Evolutionary conservation across 129 eudicot species (phyloP).

Genomic region (Chrysanthemum lavandulifolium): DNA sequence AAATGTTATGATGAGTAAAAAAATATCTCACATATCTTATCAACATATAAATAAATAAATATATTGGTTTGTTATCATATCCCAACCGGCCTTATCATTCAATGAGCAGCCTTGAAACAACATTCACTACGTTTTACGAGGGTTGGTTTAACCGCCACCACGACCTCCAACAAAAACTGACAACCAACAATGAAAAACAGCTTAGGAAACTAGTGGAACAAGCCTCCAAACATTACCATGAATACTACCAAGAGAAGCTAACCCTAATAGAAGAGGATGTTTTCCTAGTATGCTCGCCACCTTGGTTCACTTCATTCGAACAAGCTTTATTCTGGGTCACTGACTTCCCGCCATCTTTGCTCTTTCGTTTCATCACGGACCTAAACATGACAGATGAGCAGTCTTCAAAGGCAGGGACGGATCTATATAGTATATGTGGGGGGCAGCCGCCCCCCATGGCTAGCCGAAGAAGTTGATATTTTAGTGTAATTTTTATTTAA

Average conservation of each 20-base stretch:
- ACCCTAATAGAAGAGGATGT: slow-evolving; percentile 28
- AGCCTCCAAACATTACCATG: slow-evolving; percentile 32
- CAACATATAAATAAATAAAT: not conserved
- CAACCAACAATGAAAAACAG: slow-evolving; percentile 5
- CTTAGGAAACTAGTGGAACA: slow-evolving; percentile 20
- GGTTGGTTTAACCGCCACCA: slow-evolving; percentile 39
- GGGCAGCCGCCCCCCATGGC: no score
- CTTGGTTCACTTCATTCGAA: slow-evolving; percentile 57
- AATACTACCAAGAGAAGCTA: slow-evolving; percentile 32
- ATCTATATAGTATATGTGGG: no score
- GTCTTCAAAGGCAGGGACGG: not conserved
- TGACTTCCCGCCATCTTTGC: slow-evolving; percentile 41
- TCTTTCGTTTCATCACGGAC: slow-evolving; percentile 25
- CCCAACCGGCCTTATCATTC: slow-evolving; percentile 13
- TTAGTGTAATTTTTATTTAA: no score
- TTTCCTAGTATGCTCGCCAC: slow-evolving; percentile 37
- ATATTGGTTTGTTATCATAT: not conserved
- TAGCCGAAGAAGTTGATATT: no score
- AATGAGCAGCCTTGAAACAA: slow-evolving; percentile 16
- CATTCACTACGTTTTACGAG: slow-evolving; percentile 37
- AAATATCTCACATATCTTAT: no score
- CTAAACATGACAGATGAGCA: slow-evolving; percentile 30
- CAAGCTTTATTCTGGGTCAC: slow-evolving; percentile 40
- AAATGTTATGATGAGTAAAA: no score
- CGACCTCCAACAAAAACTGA: slow-evolving; percentile 24